Percentiles rank a stretch among this genome's conserved stretches.
Evolutionary conservation across 495 filamentous ascomycete genomes (phyloP).

Genomic region (Durotheca rogersii): DNA sequence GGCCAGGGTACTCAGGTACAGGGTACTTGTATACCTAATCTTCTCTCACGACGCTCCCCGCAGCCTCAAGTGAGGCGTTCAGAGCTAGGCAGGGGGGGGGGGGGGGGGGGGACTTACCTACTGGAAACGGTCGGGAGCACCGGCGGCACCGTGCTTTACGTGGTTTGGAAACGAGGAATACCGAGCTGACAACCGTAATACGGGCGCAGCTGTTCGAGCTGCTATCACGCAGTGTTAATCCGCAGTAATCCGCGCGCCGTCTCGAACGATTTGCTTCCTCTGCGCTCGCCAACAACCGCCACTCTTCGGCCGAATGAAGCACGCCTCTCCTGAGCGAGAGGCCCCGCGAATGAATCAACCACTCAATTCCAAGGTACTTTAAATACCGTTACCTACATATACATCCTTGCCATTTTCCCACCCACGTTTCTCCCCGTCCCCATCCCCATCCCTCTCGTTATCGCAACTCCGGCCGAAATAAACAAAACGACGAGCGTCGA

Average conservation of each 20-base stretch:
- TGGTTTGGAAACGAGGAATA: constrained; percentile 8
- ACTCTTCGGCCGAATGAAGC: constrained; percentile 35
- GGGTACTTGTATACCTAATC: no score
- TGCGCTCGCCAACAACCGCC: no score
- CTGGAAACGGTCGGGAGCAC: no score
- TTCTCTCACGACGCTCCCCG: no score
- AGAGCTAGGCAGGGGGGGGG: no score
- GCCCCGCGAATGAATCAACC: constrained; percentile 52
- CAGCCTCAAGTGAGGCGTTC: constrained; percentile 10
- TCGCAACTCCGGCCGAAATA: constrained; percentile 12
- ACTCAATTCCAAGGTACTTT: constrained; percentile 50
- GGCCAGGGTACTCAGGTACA: no score
- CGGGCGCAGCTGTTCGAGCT: constrained; percentile 20
- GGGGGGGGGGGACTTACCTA: no score
- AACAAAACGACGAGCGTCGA: constrained; percentile 5
- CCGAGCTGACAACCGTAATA: constrained; percentile 30
- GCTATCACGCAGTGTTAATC: no score
- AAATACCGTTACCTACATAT: constrained; percentile 13
- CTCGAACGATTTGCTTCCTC: no score
- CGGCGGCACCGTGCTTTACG: constrained; percentile 1
- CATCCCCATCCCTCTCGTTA: constrained; percentile 1
- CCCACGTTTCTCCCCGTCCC: background rate
- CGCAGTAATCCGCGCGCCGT: no score
- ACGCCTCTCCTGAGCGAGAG: constrained; percentile 44
- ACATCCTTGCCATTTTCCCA: constrained; percentile 3